Evolutionary conservation across 768 basidiomycete genomes (phyloP), one percentile per base, ranked within the genome.

Genomic region (Auricularia cornea): DNA sequence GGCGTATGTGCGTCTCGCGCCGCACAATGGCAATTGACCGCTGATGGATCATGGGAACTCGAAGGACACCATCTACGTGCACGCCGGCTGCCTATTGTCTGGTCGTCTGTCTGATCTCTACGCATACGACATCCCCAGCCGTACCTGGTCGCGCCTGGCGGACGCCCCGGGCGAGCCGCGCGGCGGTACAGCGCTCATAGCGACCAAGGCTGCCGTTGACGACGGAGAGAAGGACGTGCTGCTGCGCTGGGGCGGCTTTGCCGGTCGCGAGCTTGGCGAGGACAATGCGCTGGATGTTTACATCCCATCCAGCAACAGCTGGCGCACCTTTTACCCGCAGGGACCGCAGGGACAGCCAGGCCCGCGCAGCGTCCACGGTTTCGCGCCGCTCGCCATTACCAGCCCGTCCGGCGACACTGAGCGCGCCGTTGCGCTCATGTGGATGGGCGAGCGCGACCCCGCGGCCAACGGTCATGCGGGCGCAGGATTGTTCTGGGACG

Each of bases 241-340:
- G 32, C 59, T 80, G 31, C 74, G 79, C 3, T 80, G 75, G 64
- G 79, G 76, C 75, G 77, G 77, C 23, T 78, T 77, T 51, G 70
- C 73, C 6, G 77, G 76, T 3, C 62, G 73, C 40, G 72, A 80
- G 60, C 70, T 80, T 8, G 77, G 76, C 5, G 62, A 64, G 3
- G 66, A 64, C 20, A 68, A 69, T 2, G 65, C 69, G 6, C 65
- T 80, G 38, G 78, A 78, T 66, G 54, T 78, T 33, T 80, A 76
- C 64, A 69, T 72, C 14, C 63, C 74, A 4, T 60, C 62, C 6
- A 68, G 66, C 0, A 23, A 68, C 59, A 60, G 56, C 30, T 76
- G 71, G 76, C 60, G 60, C 14, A 67, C 68, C 20, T 44, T 71
- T 38, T 59, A 62, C 30, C 73, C 75, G 6, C 10, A 16, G 1